These are phyloP conservation scores for Diaporthe sp. DNA, from an alignment of 2,329 filamentous ascomycete species.

Conservation along the genomic window DNA sequence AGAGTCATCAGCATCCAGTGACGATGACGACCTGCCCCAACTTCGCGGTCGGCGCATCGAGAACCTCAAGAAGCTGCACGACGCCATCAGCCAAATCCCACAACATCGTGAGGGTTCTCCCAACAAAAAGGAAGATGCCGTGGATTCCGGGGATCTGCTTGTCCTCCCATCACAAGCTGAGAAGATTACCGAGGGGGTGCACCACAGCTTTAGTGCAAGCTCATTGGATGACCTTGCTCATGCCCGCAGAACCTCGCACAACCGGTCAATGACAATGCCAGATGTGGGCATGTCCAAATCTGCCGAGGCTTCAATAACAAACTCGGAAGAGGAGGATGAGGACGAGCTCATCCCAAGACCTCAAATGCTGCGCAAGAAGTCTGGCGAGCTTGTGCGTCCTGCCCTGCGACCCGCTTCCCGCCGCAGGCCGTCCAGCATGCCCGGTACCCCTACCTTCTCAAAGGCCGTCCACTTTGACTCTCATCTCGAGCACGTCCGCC, in stretches of 20 bases:
- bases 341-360: slow-evolving; percentile 76
- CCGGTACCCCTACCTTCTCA: slow-evolving; percentile 93
- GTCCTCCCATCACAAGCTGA: slow-evolving; percentile 52
- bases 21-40: slow-evolving; percentile 76
- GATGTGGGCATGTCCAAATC: slow-evolving; percentile 60
- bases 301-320: slow-evolving; percentile 61
- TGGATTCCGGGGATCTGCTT: slow-evolving; percentile 51
- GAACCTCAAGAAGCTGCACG: slow-evolving; percentile 78
- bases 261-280: slow-evolving; percentile 69
- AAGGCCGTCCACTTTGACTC: slow-evolving; percentile 99
- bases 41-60: slow-evolving; percentile 62
- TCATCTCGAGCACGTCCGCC: slow-evolving; percentile 93
- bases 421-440: slow-evolving; percentile 93
- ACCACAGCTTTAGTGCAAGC: slow-evolving; percentile 62
- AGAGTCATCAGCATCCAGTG: slow-evolving; percentile 85
- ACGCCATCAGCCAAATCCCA: slow-evolving; percentile 85
- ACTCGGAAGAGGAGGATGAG: slow-evolving; percentile 74
- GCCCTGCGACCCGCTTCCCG: slow-evolving; percentile 85
- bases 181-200: slow-evolving; percentile 52
- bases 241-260: slow-evolving; percentile 59
- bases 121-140: slow-evolving; percentile 42
- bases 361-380: slow-evolving; percentile 98
- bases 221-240: slow-evolving; percentile 57
- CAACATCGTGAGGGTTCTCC: slow-evolving; percentile 72
- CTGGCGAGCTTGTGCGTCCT: slow-evolving; percentile 93